phyloP scores from a whole-genome alignment of 164 flowering plant species.

The Cinnamomum chago region DNA sequence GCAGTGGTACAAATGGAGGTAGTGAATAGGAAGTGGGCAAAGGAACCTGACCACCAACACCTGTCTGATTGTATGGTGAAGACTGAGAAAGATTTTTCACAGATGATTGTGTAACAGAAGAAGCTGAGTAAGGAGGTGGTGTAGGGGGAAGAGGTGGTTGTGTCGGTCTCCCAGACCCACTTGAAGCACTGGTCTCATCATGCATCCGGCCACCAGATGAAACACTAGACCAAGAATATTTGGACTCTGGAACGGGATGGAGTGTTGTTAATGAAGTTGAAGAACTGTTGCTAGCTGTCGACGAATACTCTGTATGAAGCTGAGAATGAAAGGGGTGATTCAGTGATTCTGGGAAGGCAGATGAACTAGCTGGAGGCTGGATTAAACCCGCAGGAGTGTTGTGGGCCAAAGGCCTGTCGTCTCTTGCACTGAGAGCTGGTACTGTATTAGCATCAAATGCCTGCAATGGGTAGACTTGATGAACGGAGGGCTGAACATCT shows the following conservation, averaged over 20 bases:
- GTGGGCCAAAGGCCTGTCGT: slow-evolving; percentile 17
- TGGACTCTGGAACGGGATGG: slow-evolving; percentile 38
- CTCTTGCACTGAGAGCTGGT: slow-evolving; percentile 16
- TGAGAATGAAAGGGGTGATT: slow-evolving; percentile 29
- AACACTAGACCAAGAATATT: slow-evolving; percentile 40
- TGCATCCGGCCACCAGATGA: slow-evolving; percentile 32
- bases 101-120: slow-evolving; percentile 36
- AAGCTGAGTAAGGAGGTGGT: slow-evolving; percentile 68
- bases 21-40: slow-evolving; percentile 43
- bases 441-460: slow-evolving; percentile 18
- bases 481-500: slow-evolving; percentile 40
- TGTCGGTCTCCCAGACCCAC: slow-evolving; percentile 55
- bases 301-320: slow-evolving; percentile 50
- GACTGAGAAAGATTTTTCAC: slow-evolving; percentile 39
- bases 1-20: slow-evolving; percentile 39
- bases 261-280: slow-evolving; percentile 27
- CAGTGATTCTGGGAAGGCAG: slow-evolving; percentile 16
- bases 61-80: slow-evolving; percentile 36
- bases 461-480: slow-evolving; percentile 44
- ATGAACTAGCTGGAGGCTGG: slow-evolving; percentile 11
- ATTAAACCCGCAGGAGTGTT: slow-evolving; percentile 9
- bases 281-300: slow-evolving; percentile 32
- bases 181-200: slow-evolving; percentile 27
- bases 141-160: slow-evolving; percentile 89
- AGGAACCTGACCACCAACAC: slow-evolving; percentile 37